Evolutionary conservation across 1,284 basidiomycete species (phyloP).

Genomic region (Malassezia furfur): DNA sequence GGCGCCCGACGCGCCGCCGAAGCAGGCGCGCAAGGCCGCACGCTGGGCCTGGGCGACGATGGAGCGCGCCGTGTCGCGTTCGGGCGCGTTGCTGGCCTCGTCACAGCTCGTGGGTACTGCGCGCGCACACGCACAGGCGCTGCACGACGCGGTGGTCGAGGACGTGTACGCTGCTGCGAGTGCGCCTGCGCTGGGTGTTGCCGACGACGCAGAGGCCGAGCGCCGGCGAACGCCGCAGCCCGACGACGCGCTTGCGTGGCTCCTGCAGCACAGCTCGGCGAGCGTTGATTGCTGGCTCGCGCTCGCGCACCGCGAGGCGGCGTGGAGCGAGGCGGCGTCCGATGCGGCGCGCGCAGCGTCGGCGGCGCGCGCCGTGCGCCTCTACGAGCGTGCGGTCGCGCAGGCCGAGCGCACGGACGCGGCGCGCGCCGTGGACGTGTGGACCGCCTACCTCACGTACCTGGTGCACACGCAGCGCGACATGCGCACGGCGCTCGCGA

Average conservation of each 20-base stretch:
- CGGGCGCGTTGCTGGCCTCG: conserved; percentile 13
- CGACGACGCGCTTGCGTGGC: neutral
- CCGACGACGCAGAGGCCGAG: neutral
- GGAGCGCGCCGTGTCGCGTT: conserved; percentile 9
- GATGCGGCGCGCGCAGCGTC: neutral
- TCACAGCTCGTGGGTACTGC: conserved; percentile 12
- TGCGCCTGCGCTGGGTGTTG: neutral
- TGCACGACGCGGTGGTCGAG: conserved; percentile 14
- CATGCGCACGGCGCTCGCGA: conserved; percentile 2
- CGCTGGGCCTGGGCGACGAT: conserved; percentile 11
- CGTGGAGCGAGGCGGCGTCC: neutral
- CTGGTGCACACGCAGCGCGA: conserved; percentile 1
- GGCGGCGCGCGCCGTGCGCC: neutral
- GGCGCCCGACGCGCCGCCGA: neutral
- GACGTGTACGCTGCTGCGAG: neutral
- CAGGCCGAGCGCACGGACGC: conserved; percentile 11
- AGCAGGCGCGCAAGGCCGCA: neutral
- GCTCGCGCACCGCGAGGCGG: neutral
- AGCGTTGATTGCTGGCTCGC: conserved; percentile 8
- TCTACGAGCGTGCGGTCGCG: conserved; percentile 11
- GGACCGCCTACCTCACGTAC: conserved; percentile 10
- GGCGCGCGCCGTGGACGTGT: neutral
- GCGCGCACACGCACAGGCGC: conserved; percentile 11
- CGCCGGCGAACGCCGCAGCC: neutral
- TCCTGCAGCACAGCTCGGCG: conserved; percentile 3